A percentile compares a stretch with the other conserved stretches of the same genome.
phyloP scores from a whole-genome alignment of 805 yeast genomes.

The Schwanniomyces sp. region DNA sequence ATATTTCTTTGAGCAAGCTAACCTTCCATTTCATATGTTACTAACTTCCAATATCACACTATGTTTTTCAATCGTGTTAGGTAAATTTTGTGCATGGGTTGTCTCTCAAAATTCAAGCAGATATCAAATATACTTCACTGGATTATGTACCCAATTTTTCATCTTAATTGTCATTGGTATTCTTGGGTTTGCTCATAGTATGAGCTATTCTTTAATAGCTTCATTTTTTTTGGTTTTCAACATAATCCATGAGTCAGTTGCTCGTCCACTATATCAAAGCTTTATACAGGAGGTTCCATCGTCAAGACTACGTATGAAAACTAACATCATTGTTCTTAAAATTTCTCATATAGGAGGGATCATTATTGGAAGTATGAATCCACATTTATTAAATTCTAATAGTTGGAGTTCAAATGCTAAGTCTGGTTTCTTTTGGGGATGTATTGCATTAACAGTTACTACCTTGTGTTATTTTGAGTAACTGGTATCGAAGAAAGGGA shows the following conservation, averaged over 20 bases:
- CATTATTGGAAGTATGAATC: constrained; percentile 37
- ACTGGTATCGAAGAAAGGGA: constrained; percentile 41
- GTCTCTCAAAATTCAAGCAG: constrained; percentile 37
- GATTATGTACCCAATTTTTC: constrained; percentile 30
- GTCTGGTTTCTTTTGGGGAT: constrained; percentile 32
- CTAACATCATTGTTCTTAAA: constrained; percentile 32
- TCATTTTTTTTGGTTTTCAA: constrained; percentile 18
- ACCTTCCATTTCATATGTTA: constrained; percentile 25
- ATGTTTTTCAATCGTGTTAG: constrained; percentile 24
- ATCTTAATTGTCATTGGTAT: constrained; percentile 43
- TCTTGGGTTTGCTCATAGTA: constrained; percentile 18
- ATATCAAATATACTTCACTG: constrained; percentile 34
- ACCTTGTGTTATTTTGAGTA: constrained; percentile 21
- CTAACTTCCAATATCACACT: constrained; percentile 33
- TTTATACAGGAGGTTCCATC: constrained; percentile 45
- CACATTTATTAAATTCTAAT: constrained; percentile 25
- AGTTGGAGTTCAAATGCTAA: constrained; percentile 49
- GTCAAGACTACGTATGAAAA: constrained; percentile 36
- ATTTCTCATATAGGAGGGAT: constrained; percentile 31
- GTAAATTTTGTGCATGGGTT: constrained; percentile 29
- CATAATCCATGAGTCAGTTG: constrained; percentile 32
- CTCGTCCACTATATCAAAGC: constrained; percentile 27
- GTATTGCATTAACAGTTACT: constrained; percentile 40
- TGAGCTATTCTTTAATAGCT: constrained; percentile 13
- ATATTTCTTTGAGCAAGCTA: constrained; percentile 38